Percentiles rank a stretch among this genome's conserved stretches.
Evolutionary conservation across 2,329 filamentous ascomycete genomes (phyloP).

Genomic region (Penicillium sp.): DNA sequence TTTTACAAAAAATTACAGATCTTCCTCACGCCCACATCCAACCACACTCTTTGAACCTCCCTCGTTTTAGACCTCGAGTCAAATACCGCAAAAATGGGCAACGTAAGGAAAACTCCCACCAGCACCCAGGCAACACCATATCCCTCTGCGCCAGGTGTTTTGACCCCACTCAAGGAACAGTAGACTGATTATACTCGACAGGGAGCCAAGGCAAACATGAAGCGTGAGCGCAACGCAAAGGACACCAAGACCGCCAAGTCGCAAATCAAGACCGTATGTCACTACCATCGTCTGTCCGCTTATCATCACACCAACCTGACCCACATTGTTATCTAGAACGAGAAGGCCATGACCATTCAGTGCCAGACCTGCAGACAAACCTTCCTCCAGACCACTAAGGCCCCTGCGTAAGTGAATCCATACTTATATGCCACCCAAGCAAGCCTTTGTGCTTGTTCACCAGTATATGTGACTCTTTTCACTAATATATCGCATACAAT

Average conservation of each 20-base stretch:
- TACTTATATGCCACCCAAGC: background rate
- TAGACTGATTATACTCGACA: slow-evolving; percentile 18
- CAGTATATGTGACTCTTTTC: background rate
- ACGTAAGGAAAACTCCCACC: slow-evolving; percentile 18
- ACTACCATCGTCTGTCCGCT: background rate
- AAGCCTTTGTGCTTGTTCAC: background rate
- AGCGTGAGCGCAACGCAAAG: slow-evolving; percentile 69
- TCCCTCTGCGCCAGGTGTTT: background rate
- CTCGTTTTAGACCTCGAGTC: slow-evolving; percentile 33
- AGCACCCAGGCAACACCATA: background rate
- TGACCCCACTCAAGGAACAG: background rate
- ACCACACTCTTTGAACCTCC: slow-evolving; percentile 30
- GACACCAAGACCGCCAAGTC: slow-evolving; percentile 58
- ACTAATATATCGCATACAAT: slow-evolving; percentile 14
- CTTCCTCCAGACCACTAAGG: slow-evolving; percentile 73
- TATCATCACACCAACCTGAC: slow-evolving; percentile 4
- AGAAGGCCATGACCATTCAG: slow-evolving; percentile 70
- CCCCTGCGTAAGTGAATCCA: slow-evolving; percentile 50
- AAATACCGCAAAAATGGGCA: slow-evolving; percentile 22
- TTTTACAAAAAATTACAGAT: slow-evolving; percentile 11
- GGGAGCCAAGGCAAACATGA: slow-evolving; percentile 65
- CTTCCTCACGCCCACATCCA: slow-evolving; percentile 8
- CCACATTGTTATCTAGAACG: slow-evolving; percentile 53
- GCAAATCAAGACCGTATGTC: slow-evolving; percentile 64
- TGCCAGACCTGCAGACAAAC: slow-evolving; percentile 73